A percentile compares a stretch with the other conserved stretches of the same genome.
phyloP scores from a whole-genome alignment of 495 filamentous ascomycete species.

The Neurospora hispaniola region DNA sequence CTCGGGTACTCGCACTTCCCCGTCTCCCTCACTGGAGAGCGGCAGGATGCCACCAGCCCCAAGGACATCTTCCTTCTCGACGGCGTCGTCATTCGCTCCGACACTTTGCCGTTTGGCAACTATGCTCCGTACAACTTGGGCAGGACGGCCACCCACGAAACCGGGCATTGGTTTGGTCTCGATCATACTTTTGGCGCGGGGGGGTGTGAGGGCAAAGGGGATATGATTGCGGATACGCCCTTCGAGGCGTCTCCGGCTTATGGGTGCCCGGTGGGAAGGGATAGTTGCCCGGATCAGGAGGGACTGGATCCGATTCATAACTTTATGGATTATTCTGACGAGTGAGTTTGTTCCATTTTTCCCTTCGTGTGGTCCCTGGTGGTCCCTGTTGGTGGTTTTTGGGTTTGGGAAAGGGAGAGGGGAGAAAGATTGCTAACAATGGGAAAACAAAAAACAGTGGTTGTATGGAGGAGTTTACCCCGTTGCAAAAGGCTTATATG shows the following conservation, averaged over 20 bases:
- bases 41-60: not conserved
- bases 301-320: not conserved
- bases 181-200: conserved; percentile 42
- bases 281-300: not conserved
- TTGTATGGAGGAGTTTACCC: not conserved
- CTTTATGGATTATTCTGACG: not conserved
- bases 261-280: not conserved
- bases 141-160: conserved; percentile 42
- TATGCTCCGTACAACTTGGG: conserved; percentile 21
- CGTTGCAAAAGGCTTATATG: not conserved
- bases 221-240: not conserved
- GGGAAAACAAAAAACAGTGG: not conserved
- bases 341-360: not conserved
- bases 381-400: not conserved
- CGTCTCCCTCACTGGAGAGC: not conserved
- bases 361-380: no score
- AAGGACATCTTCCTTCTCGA: not conserved
- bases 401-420: not conserved
- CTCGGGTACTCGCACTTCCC: conserved; percentile 30
- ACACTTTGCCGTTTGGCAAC: conserved; percentile 14
- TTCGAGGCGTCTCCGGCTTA: not conserved
- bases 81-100: not conserved
- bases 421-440: not conserved
- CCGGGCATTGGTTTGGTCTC: conserved; percentile 45
- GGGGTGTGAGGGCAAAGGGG: not conserved